phyloP scores from a whole-genome alignment of 2,329 filamentous ascomycete species.

The Curvularia sp. region DNA sequence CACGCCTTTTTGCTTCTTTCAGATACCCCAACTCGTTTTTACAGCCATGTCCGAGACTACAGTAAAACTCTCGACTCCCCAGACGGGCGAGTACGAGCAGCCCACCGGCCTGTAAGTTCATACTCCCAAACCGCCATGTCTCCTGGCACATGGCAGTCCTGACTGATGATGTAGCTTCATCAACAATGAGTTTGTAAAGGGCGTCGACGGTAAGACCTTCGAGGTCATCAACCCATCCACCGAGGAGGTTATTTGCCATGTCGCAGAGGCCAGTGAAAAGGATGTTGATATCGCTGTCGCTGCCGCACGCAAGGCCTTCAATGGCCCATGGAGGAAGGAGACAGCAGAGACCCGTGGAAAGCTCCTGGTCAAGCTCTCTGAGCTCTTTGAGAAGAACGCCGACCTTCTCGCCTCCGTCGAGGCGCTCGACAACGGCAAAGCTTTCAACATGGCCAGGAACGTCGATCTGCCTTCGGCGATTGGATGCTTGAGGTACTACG shows the following conservation, averaged over 20 bases:
- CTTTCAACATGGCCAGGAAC: constrained; percentile 75
- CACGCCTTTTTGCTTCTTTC: constrained; percentile 23
- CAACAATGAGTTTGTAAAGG: constrained; percentile 89
- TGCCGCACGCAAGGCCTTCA: constrained; percentile 85
- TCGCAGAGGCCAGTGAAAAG: constrained; percentile 87
- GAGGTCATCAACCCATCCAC: constrained; percentile 89
- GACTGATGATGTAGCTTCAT: constrained; percentile 69
- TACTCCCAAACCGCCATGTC: neutral
- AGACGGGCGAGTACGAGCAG: constrained; percentile 66
- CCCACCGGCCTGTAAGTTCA: constrained; percentile 62
- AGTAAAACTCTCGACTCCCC: constrained; percentile 71
- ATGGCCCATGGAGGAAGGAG: constrained; percentile 72
- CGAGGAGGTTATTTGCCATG: constrained; percentile 83
- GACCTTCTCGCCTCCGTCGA: constrained; percentile 82
- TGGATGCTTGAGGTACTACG: constrained; percentile 83
- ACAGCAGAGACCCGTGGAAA: constrained; percentile 75
- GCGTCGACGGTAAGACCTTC: constrained; percentile 86
- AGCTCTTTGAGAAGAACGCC: constrained; percentile 78
- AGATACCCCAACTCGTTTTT: constrained; percentile 40
- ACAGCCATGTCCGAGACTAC: constrained; percentile 56
- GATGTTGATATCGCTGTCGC: constrained; percentile 80
- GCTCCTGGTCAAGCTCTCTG: constrained; percentile 76
- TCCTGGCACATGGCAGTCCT: constrained; percentile 15
- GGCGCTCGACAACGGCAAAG: constrained; percentile 88
- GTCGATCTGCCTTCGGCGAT: constrained; percentile 71